Conservation (phyloP, 164 flowering plant genomes). For the Stephania yunnanensis region DNA sequence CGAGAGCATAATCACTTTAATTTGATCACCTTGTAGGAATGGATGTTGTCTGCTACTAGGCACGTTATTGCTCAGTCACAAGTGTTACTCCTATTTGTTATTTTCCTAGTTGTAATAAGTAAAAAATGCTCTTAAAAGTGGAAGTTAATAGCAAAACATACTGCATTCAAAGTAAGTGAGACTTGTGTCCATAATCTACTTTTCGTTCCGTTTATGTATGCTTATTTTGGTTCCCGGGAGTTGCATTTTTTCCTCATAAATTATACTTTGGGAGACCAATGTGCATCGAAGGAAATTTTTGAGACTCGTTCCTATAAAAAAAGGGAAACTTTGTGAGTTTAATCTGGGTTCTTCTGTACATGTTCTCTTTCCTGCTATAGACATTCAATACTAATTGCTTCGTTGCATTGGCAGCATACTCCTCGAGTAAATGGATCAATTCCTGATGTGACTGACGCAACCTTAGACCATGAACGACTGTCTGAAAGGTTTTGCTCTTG, state of each 20-base stretch:
- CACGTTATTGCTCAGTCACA: too few species aligned
- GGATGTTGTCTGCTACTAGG: too few species aligned
- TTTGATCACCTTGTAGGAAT: too few species aligned
- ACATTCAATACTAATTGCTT: constrained; percentile 1
- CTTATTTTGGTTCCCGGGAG: neutral
- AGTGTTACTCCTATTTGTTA: neutral
- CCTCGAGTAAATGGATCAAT: constrained; percentile 75
- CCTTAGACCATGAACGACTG: constrained; percentile 70
- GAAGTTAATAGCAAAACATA: neutral
- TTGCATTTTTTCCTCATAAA: neutral
- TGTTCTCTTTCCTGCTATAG: neutral
- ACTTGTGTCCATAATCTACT: neutral
- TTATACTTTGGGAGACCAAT: neutral
- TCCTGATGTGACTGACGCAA: constrained; percentile 76
- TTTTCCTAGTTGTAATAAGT: neutral
- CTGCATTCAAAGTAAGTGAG: neutral
- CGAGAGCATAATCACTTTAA: too few species aligned
- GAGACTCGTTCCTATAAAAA: neutral
- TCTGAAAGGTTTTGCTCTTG: constrained; percentile 50
- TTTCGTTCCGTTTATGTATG: neutral
- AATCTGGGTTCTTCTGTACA: neutral
- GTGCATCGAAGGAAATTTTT: neutral
- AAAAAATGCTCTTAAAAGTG: too few species aligned
- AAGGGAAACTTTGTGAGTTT: neutral
- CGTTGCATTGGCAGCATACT: constrained; percentile 58